phyloP scores from a whole-genome alignment of 768 basidiomycete species.

The Leccinum imitatum region DNA sequence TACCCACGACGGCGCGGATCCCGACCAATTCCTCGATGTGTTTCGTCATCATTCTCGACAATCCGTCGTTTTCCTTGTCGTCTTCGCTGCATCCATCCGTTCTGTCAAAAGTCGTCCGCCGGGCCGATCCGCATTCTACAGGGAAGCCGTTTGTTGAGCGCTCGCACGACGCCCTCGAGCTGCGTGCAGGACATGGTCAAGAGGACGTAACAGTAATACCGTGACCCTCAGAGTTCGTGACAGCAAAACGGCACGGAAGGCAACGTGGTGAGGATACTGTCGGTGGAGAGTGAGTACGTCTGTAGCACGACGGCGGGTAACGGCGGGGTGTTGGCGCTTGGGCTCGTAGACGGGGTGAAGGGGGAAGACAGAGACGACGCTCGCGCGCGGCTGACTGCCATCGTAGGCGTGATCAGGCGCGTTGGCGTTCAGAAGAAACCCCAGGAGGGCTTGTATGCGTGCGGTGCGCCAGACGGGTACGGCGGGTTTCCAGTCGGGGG shows the following conservation, averaged over 20 bases:
- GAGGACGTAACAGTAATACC: slow-evolving; percentile 21
- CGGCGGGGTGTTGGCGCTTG: background rate
- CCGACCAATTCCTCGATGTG: slow-evolving; percentile 64
- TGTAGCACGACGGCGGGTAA: slow-evolving; percentile 55
- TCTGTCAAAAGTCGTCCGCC: slow-evolving; percentile 27
- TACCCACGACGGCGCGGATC: slow-evolving; percentile 37
- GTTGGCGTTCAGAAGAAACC: slow-evolving; percentile 26
- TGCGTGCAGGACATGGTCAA: slow-evolving; percentile 57
- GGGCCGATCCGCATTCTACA: slow-evolving; percentile 48
- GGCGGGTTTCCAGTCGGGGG: background rate
- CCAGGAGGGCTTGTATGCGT: slow-evolving; percentile 15
- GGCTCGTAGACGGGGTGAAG: slow-evolving; percentile 12
- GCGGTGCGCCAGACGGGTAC: slow-evolving; percentile 11
- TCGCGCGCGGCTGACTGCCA: slow-evolving; percentile 14
- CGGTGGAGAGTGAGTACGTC: slow-evolving; percentile 47
- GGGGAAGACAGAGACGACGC: slow-evolving; percentile 6
- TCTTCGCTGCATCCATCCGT: slow-evolving; percentile 1
- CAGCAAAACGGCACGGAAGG: slow-evolving; percentile 64
- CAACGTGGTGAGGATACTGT: slow-evolving; percentile 64
- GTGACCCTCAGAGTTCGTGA: slow-evolving; percentile 42
- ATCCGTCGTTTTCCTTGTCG: slow-evolving; percentile 9
- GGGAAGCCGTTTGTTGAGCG: slow-evolving; percentile 60
- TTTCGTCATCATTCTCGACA: slow-evolving; percentile 41
- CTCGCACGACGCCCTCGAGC: slow-evolving; percentile 51
- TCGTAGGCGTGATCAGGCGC: slow-evolving; percentile 24